These are phyloP conservation scores for Lepiota brunneoincarnata DNA, from an alignment of 768 basidiomycete species.

Conservation along the genomic window DNA sequence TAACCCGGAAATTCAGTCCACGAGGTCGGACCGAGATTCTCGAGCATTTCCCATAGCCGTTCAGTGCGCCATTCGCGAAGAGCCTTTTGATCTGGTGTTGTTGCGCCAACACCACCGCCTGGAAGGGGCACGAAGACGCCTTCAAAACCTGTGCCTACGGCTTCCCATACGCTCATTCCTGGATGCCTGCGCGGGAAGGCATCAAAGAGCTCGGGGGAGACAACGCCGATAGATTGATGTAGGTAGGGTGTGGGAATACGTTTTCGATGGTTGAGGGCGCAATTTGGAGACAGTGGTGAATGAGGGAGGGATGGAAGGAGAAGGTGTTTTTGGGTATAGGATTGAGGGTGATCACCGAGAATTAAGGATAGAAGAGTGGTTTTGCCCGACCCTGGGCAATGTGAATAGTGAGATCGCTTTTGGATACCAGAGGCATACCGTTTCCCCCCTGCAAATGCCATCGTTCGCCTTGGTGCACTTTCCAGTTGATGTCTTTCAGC, in stretches of 20 bases:
- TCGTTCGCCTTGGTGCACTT: constrained; percentile 73
- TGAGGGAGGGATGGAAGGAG: constrained; percentile 28
- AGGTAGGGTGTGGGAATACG: constrained; percentile 68
- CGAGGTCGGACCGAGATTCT: constrained; percentile 56
- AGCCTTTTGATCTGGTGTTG: constrained; percentile 22
- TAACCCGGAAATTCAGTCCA: constrained; percentile 31
- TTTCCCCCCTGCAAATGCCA: constrained; percentile 93
- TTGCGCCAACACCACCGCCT: constrained; percentile 46
- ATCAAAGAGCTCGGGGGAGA: constrained; percentile 87
- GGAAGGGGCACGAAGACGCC: constrained; percentile 66
- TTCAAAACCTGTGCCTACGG: constrained; percentile 84
- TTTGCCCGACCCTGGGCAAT: constrained; percentile 78
- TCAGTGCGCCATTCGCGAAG: constrained; percentile 32
- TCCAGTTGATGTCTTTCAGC: constrained; percentile 78
- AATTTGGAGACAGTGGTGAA: constrained; percentile 44
- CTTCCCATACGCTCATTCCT: constrained; percentile 70
- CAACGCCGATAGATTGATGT: constrained; percentile 67
- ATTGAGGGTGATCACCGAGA: constrained; percentile 94
- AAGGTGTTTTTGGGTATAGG: constrained; percentile 66
- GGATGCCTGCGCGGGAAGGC: constrained; percentile 77
- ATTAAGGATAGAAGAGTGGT: constrained; percentile 88
- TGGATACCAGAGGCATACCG: constrained; percentile 41
- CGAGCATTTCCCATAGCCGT: constrained; percentile 52
- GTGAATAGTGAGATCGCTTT: not conserved
- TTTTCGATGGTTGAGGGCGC: constrained; percentile 64